A percentile compares a stretch with the other conserved stretches of the same genome.
These are phyloP conservation scores for Aspergillus sergii DNA, from an alignment of 2,329 filamentous ascomycete genomes.

Conservation along the genomic window DNA sequence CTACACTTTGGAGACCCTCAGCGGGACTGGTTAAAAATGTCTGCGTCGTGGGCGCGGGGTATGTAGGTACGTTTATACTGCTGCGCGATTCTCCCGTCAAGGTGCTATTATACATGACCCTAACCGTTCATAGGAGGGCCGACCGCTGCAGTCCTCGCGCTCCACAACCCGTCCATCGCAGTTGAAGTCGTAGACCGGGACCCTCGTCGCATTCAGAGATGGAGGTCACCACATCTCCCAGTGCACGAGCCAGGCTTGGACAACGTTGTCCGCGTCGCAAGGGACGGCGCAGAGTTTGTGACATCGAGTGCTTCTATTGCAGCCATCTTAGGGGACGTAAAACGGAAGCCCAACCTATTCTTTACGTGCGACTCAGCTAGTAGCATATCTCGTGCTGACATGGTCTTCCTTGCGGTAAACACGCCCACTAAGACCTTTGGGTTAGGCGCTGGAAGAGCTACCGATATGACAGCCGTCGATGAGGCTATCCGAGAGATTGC, in stretches of 20 bases:
- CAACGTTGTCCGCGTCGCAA: conserved; percentile 62
- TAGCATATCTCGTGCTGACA: conserved; percentile 67
- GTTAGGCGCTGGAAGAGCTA: conserved; percentile 69
- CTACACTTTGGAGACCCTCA: neutral
- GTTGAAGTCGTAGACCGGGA: conserved; percentile 78
- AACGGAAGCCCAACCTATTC: conserved; percentile 66
- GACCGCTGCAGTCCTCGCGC: conserved; percentile 73
- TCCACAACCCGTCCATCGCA: conserved; percentile 69
- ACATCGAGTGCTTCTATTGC: neutral
- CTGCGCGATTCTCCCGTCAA: neutral
- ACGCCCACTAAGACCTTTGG: conserved; percentile 76
- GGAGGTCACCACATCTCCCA: conserved; percentile 73
- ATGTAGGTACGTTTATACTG: conserved; percentile 64
- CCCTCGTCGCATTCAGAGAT: conserved; percentile 65
- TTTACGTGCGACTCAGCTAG: conserved; percentile 70
- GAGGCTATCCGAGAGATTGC: conserved; percentile 70
- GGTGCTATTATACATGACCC: too few species aligned
- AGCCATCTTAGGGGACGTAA: conserved; percentile 32
- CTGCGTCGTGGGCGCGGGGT: conserved; percentile 75
- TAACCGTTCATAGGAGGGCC: conserved; percentile 61
- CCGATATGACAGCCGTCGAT: conserved; percentile 73
- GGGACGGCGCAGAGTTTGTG: conserved; percentile 36
- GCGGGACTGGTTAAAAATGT: conserved; percentile 45
- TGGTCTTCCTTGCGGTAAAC: conserved; percentile 77
- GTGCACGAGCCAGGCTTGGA: conserved; percentile 75